Conservation (phyloP, 106 monocot species). For the Dioscorea alata region DNA sequence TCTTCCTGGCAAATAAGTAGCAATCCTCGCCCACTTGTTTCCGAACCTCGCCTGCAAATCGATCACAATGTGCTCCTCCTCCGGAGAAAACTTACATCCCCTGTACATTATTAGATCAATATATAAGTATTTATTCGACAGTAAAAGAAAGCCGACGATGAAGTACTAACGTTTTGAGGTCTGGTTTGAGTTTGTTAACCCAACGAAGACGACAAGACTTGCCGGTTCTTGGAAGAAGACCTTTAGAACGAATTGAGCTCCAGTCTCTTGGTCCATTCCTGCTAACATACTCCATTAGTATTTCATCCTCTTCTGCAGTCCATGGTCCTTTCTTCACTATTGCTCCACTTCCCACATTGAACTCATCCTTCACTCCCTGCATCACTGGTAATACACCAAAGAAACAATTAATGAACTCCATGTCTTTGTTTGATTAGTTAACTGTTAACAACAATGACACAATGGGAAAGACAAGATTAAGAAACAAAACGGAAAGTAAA, state of each 20-base stretch:
- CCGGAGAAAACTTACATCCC: constrained; percentile 67
- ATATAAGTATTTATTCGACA: neutral
- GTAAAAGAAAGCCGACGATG: neutral
- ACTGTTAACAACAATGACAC: too few species aligned
- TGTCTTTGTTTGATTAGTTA: too few species aligned
- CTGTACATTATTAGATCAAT: constrained; percentile 12
- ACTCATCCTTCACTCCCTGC: neutral
- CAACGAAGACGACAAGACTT: constrained; percentile 94
- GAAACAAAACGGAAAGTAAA: too few species aligned
- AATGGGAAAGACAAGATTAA: too few species aligned
- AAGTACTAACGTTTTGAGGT: constrained; percentile 52
- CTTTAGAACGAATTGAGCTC: constrained; percentile 96
- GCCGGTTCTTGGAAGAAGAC: constrained; percentile 72
- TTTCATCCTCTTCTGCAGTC: constrained; percentile 70
- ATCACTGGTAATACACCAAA: neutral
- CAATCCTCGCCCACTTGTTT: constrained; percentile 87
- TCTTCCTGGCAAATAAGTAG: constrained; percentile 57
- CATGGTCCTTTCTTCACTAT: constrained; percentile 63
- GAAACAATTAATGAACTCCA: too few species aligned
- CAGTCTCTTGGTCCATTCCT: constrained; percentile 64
- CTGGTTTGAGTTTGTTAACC: constrained; percentile 87
- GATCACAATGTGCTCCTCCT: constrained; percentile 72
- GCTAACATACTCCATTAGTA: constrained; percentile 56
- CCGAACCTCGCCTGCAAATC: constrained; percentile 61
- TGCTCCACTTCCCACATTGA: neutral